Base-by-base conservation (phyloP, 306 rosid genomes). In the Lathyrus aphaca region DNA sequence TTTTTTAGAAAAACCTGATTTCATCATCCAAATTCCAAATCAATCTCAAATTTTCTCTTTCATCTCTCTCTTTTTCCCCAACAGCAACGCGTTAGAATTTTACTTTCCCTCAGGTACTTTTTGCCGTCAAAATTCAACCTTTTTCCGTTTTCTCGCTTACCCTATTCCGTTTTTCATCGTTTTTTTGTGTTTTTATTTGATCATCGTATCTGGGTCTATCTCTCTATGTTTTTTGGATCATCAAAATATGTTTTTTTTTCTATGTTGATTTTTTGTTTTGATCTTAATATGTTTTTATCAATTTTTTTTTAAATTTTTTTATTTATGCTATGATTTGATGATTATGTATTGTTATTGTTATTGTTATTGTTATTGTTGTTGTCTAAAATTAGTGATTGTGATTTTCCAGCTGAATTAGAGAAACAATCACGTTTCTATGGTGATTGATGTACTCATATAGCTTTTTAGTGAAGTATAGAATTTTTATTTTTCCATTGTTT, bases 41-140 rank as follows among this genome's bases (percentile, higher is more conserved):
- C 68, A 57, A 23, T 60, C 56, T 39, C 40, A 49, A 76, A 37
- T 67, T 3, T 58, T 71, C 48, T 45, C 68, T 55, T 25, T 25
- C 4, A 25, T 25, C 48, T 39, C 10, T 17, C 50, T 11, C 46
- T 42, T 5, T 46, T 18, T 23, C 56, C 64, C 11, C 48, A 44
- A 77, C 66, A 64, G 30, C 71, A 55, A 44, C 64, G 49, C 62
- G 75, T 57, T 66, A 72, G 27, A 74, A 29, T 40, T 16, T 12
- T 10, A 23, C 72, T 78, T 68, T 66, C n/a, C n/a, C 46, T 46
- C 53, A 76, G 93, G 97, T 91, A 66, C 38, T 11, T 29, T 5
- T 63, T 5, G 39, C n/a, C 10, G 45, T 5, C 30, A 60, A 74
- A 6, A 45, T 65, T 65, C 54, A 3, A 56, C 12, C 56, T 35